Conservation (phyloP, 768 basidiomycete species). For the Trichaptum fuscoviolaceum region DNA sequence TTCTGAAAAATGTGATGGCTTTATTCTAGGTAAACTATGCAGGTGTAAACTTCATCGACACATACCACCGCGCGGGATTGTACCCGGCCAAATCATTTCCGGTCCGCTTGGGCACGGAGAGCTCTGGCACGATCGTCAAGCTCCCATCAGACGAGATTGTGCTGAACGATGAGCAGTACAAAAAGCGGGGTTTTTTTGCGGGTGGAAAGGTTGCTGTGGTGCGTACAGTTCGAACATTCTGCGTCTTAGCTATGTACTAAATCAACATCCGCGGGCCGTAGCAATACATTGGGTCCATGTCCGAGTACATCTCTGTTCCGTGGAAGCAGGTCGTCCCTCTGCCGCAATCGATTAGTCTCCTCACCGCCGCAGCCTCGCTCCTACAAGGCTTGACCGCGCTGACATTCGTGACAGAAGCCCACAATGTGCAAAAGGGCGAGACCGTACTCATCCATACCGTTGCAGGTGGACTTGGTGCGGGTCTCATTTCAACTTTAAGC, state of each 20-base stretch:
- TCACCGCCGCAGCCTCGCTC: constrained; percentile 58
- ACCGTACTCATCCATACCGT: constrained; percentile 83
- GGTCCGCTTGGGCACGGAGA: constrained; percentile 70
- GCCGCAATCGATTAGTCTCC: constrained; percentile 54
- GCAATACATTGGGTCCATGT: constrained; percentile 40
- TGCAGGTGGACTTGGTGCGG: constrained; percentile 82
- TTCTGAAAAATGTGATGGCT: background rate
- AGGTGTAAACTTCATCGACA: constrained; percentile 87
- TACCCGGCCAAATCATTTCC: constrained; percentile 59
- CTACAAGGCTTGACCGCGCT: constrained; percentile 78
- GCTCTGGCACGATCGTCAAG: constrained; percentile 66
- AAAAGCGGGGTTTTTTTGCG: constrained; percentile 56
- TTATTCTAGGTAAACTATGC: constrained; percentile 55
- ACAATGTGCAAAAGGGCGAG: constrained; percentile 76
- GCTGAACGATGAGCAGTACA: constrained; percentile 54
- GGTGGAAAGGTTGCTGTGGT: constrained; percentile 76
- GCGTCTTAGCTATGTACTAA: background rate
- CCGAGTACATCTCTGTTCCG: constrained; percentile 66
- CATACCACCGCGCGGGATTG: constrained; percentile 62
- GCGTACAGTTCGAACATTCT: constrained; percentile 18
- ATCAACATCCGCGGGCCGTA: background rate
- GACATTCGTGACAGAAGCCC: constrained; percentile 78
- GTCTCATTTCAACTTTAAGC: constrained; percentile 64
- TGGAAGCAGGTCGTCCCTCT: constrained; percentile 61
- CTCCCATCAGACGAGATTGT: constrained; percentile 65